Base-by-base conservation (phyloP, 2,329 filamentous ascomycete genomes). In the Parafenestella ontariensis region DNA sequence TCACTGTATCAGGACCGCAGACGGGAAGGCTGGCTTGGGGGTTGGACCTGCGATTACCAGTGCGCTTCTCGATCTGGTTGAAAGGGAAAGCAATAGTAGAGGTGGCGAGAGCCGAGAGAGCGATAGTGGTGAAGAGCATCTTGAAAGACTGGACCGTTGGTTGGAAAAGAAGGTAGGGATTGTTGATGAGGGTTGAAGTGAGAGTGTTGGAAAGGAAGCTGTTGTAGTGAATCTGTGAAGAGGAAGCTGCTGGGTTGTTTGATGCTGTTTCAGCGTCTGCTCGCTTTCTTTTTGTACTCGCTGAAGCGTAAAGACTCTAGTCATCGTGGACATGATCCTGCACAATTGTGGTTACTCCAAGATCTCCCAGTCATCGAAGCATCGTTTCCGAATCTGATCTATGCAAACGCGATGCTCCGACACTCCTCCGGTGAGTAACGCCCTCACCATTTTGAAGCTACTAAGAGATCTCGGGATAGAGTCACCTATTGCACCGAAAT, bases 81-180 rank as follows among this genome's bases (percentile, higher is more conserved):
- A 37, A 47, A 15, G 45, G 45, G 45, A 47, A 47, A 37, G 45
- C 45, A 24, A 47, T 33, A 18, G 45, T 31, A 5, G 45, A 47
- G n/a, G 33, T 47, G 45, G 45, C 45, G 20, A 47, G 31, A 47
- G 33, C 45, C 45, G 45, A 47, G 45, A 37, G 10, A 21, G 17
- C 20, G n/a, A 47, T 26, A 13, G 45, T 26, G 21, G 36, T 47
- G 33, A 47, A 47, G 20, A 47, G 45, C 45, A 47, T 47, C 34
- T 37, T 39, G 45, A 18, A 47, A 37, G 41, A 28, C 39, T 39
- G 15, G 24, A 26, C 29, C 20, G 7, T 39, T 24, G n/a, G 7
- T 18, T 17, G 26, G 33, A 10, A 39, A 47, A 17, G 20, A 47
- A 37, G 29, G 33, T 39, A n/a, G 21, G 26, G 15, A 39, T 3